These are phyloP conservation scores for Nyssa sinensis DNA, from an alignment of 148 eudicot species.

Conservation along the genomic window DNA sequence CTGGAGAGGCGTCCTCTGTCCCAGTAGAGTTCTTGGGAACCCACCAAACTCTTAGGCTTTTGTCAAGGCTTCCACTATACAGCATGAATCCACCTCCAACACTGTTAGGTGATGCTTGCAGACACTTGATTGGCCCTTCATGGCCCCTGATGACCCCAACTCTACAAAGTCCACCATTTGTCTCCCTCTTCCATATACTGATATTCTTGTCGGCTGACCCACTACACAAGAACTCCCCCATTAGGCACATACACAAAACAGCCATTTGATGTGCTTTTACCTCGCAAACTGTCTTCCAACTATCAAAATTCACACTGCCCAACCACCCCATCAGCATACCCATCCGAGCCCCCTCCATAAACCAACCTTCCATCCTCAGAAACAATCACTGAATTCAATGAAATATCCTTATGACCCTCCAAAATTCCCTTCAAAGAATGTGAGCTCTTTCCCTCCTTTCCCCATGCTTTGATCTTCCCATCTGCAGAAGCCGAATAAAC, in stretches of 20 bases:
- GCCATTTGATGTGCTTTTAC: slow-evolving; percentile 71
- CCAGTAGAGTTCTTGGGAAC: slow-evolving; percentile 38
- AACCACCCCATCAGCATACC: slow-evolving; percentile 75
- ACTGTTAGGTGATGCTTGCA: slow-evolving; percentile 51
- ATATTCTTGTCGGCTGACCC: slow-evolving; percentile 84
- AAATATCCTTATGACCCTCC: slow-evolving; percentile 64
- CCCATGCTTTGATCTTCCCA: slow-evolving; percentile 76
- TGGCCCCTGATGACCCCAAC: slow-evolving; percentile 64
- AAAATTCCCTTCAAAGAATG: slow-evolving; percentile 46
- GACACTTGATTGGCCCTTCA: slow-evolving; percentile 78
- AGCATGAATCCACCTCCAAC: slow-evolving; percentile 83
- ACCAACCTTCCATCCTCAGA: slow-evolving; percentile 42
- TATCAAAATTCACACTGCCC: slow-evolving; percentile 24
- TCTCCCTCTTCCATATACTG: slow-evolving; percentile 62
- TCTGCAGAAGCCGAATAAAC: slow-evolving; percentile 80
- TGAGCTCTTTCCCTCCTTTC: slow-evolving; percentile 2
- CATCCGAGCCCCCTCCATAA: slow-evolving; percentile 77
- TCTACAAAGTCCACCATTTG: slow-evolving; percentile 32
- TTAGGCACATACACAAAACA: slow-evolving; percentile 61
- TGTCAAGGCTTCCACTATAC: slow-evolving; percentile 90
- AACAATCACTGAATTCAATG: slow-evolving; percentile 51
- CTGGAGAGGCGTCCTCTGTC: slow-evolving; percentile 14
- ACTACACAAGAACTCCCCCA: slow-evolving; percentile 62
- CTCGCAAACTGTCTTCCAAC: slow-evolving; percentile 61
- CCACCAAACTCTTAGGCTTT: slow-evolving; percentile 94